Evolutionary conservation across 2,329 filamentous ascomycete species (phyloP), one percentile per base, ranked within the genome.

Genomic region (Cytospora piceicola): DNA sequence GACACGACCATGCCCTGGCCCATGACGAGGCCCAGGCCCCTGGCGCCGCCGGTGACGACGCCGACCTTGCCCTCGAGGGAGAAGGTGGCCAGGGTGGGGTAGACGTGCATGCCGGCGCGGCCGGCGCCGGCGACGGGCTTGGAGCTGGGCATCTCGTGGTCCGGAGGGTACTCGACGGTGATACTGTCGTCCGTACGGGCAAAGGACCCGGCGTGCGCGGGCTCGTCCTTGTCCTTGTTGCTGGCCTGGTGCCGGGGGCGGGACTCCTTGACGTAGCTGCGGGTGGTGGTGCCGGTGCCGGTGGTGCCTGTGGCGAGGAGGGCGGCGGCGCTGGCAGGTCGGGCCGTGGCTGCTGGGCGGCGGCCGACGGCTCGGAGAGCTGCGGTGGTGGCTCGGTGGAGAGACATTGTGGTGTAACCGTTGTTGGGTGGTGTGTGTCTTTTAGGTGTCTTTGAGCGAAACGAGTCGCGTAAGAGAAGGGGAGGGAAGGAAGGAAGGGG

Each of bases 11-110:
- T 87, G 56, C 91, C 93, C 81, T 97, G 93, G 60, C 90, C 91
- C 91, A 98, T 97, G 71, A 96, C 93, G 68, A 97, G 82, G 49
- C 94, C 94, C 65, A 98, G 79, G 9, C 94, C 94, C 74, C 94
- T 85, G 30, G 94, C 94, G 74, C 94, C 94, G 61, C 94, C 94
- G 0, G 94, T 98, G 49, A 98, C 91, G 51, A 97, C 83, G 56
- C 88, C 93, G 11, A 94, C 91, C 74, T 89, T 90, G 68, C 88
- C 91, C 75, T 96, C 90, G 39, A 98, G 85, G 11, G 93, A 94
- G 80, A 97, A 98, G 53, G 88, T 88, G 39, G 91, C 88, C 32
- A 97, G 85, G 0, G 93, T 96, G 30, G 93, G 89, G 81, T 93
- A 93, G 78, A 92, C 90, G 73, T 95, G 91, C 74, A 89, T 85